Percentiles rank a stretch among this genome's conserved stretches.
phyloP scores from a whole-genome alignment of 495 filamentous ascomycete genomes.

The Cercophora sp. region DNA sequence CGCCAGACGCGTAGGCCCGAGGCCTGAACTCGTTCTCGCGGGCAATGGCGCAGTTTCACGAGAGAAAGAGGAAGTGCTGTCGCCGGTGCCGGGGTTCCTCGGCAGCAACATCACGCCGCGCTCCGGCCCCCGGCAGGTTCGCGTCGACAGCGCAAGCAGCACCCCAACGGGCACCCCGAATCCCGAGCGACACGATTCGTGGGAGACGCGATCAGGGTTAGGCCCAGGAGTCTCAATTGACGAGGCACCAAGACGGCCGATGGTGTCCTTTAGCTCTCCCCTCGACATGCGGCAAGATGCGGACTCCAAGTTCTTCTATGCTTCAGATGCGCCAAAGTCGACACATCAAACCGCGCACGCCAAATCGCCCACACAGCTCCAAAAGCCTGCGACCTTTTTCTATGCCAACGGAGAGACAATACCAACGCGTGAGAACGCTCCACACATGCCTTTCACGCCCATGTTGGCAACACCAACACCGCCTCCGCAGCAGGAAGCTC shows the following conservation, averaged over 20 bases:
- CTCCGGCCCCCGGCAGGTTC: conserved; percentile 60
- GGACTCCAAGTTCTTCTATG: conserved; percentile 73
- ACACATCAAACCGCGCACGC: conserved; percentile 22
- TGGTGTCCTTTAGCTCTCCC: conserved; percentile 32
- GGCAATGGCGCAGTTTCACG: conserved; percentile 11
- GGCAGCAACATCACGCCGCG: conserved; percentile 67
- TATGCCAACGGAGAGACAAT: conserved; percentile 46
- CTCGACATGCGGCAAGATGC: conserved; percentile 24
- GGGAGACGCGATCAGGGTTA: conserved; percentile 37
- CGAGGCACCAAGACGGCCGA: conserved; percentile 20
- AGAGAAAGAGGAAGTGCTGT: conserved; percentile 27
- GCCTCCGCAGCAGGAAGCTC: conserved; percentile 28
- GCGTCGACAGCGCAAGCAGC: conserved; percentile 59
- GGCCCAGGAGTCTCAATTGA: conserved; percentile 30
- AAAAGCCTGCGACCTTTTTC: conserved; percentile 52
- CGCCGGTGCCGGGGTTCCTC: conserved; percentile 53
- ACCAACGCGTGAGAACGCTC: conserved; percentile 20
- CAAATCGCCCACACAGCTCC: conserved; percentile 22
- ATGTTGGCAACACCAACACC: conserved; percentile 26
- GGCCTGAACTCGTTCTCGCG: conserved; percentile 8
- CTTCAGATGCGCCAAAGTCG: conserved; percentile 59
- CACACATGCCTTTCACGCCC: conserved; percentile 31
- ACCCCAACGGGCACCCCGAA: conserved; percentile 58
- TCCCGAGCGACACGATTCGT: conserved; percentile 37
- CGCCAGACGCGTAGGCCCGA: conserved; percentile 21